phyloP scores from a whole-genome alignment of 2,329 filamentous ascomycete species.

The Epichloe festucae region DNA sequence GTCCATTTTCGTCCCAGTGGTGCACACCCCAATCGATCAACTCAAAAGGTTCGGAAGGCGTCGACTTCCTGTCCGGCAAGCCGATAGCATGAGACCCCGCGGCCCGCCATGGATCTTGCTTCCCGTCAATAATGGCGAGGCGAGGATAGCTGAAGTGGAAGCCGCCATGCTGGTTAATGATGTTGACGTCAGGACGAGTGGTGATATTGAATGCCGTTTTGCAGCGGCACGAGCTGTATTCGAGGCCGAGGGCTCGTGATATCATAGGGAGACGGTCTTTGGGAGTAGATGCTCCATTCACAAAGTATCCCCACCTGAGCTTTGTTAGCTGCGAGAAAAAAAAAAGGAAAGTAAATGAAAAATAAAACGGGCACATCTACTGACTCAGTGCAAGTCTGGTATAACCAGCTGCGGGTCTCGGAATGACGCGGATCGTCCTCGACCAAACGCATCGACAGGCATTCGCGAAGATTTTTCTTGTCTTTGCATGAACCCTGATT shows the following conservation, averaged over 20 bases:
- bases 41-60: conserved; percentile 55
- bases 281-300: conserved; percentile 60
- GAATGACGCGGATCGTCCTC: conserved; percentile 9
- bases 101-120: conserved; percentile 68
- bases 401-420: conserved; percentile 31
- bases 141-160: conserved; percentile 61
- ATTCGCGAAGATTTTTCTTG: conserved; percentile 14
- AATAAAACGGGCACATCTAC: conserved; percentile 9
- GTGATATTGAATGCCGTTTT: conserved; percentile 57
- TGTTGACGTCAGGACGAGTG: conserved; percentile 44
- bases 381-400: conserved; percentile 43
- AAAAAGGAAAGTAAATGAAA: background rate
- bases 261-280: conserved; percentile 54
- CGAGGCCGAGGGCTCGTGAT: conserved; percentile 54
- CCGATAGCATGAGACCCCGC: conserved; percentile 59
- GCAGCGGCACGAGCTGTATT: conserved; percentile 51
- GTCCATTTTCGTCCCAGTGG: conserved; percentile 65
- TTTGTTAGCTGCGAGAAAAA: background rate
- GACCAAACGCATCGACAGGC: conserved; percentile 16
- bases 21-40: conserved; percentile 64
- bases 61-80: conserved; percentile 43
- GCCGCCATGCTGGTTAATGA: conserved; percentile 66
- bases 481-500: conserved; percentile 10
- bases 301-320: conserved; percentile 61
- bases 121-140: conserved; percentile 63